Conservation (phyloP, 2,329 filamentous ascomycete species). For the Exophiala bonariae region DNA sequence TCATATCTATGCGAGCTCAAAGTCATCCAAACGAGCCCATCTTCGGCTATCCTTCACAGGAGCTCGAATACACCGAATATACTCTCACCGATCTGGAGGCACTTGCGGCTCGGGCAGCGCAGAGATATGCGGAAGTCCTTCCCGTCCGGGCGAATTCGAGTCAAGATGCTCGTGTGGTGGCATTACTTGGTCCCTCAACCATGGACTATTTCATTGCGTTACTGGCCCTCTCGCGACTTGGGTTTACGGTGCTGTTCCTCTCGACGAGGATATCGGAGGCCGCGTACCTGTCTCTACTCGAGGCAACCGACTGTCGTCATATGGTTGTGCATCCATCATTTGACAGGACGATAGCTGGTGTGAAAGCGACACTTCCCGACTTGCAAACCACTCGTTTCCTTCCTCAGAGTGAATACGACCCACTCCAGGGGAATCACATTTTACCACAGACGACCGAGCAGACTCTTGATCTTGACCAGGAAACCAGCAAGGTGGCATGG, state of each 20-base stretch:
- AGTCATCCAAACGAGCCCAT: slow-evolving; percentile 17
- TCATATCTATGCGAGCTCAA: slow-evolving; percentile 18
- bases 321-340: slow-evolving; percentile 34
- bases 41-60: slow-evolving; percentile 22
- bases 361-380: slow-evolving; percentile 25
- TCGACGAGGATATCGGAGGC: slow-evolving; percentile 55
- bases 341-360: slow-evolving; percentile 25
- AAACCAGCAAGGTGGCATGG: slow-evolving; percentile 34
- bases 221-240: slow-evolving; percentile 55
- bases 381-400: slow-evolving; percentile 33
- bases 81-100: slow-evolving; percentile 16
- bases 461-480: slow-evolving; percentile 30
- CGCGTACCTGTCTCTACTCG: slow-evolving; percentile 43
- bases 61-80: slow-evolving; percentile 22
- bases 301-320: slow-evolving; percentile 41
- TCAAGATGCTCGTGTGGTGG: slow-evolving; percentile 9
- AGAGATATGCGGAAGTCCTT: slow-evolving; percentile 5
- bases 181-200: slow-evolving; percentile 18
- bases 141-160: slow-evolving; percentile 8
- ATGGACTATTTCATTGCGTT: slow-evolving; percentile 21
- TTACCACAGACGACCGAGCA: slow-evolving; percentile 23
- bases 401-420: slow-evolving; percentile 21
- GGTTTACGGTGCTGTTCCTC: slow-evolving; percentile 56
- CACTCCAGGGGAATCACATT: slow-evolving; percentile 22
- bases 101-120: slow-evolving; percentile 10